These are phyloP conservation scores for Calophaca sinica DNA, from an alignment of 306 rosid genomes.

Conservation along the genomic window DNA sequence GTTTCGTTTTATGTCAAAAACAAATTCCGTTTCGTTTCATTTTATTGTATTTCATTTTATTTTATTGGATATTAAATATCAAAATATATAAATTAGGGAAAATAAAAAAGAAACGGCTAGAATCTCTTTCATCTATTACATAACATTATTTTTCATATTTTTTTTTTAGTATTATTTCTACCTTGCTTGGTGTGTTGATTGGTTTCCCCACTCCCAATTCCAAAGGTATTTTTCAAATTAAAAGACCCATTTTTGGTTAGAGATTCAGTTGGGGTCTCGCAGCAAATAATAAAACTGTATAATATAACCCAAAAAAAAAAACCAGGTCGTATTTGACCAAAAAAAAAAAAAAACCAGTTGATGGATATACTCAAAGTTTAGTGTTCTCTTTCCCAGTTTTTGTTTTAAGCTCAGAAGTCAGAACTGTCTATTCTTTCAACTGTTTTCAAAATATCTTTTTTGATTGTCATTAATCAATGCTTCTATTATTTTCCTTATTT, in stretches of 20 bases:
- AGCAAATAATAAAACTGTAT: not conserved
- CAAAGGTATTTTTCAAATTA: not conserved
- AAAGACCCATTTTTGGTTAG: slow-evolving; percentile 12
- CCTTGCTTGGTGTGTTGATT: slow-evolving; percentile 27
- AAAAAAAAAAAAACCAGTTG: not conserved
- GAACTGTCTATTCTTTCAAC: slow-evolving; percentile 33
- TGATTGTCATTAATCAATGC: not conserved
- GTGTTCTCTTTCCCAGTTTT: not conserved
- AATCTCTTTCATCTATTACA: not conserved
- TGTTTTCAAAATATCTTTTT: not conserved
- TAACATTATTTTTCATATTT: not conserved
- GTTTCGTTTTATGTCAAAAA: too few species aligned
- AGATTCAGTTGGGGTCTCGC: not conserved
- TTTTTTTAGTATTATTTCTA: slow-evolving; percentile 29
- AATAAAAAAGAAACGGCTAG: too few species aligned
- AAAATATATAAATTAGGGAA: too few species aligned
- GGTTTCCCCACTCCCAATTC: slow-evolving; percentile 23
- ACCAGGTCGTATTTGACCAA: too few species aligned
- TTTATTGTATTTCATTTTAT: too few species aligned
- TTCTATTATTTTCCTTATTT: slow-evolving; percentile 17
- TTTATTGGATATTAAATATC: too few species aligned
- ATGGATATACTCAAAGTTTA: not conserved
- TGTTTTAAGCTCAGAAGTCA: slow-evolving; percentile 39
- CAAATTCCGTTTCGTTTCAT: too few species aligned
- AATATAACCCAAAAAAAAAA: too few species aligned